Evolutionary conservation across 192 early-diverging fungal species (phyloP).

Genomic region (Tieghemiomyces parasiticus): DNA sequence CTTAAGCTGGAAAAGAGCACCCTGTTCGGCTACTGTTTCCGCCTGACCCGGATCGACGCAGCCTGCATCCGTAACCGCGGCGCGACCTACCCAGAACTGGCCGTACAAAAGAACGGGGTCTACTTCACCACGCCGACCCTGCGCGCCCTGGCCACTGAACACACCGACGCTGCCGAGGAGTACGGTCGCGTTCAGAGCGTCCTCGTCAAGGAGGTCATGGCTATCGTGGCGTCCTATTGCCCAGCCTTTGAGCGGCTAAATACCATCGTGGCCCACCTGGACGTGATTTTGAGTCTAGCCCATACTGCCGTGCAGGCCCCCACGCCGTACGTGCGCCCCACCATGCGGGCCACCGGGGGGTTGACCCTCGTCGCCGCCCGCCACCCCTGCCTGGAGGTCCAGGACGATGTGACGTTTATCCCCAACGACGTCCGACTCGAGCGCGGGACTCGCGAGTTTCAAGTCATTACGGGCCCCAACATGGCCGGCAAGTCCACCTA

Average conservation of each 20-base stretch:
- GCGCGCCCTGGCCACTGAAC: conserved; percentile 41
- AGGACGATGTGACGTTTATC: conserved; percentile 85
- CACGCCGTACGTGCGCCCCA: conserved; percentile 67
- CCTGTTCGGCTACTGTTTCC: conserved; percentile 71
- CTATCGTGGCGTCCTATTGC: conserved; percentile 72
- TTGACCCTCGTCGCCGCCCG: conserved; percentile 54
- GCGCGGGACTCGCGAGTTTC: conserved; percentile 56
- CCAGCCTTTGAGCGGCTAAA: conserved; percentile 67
- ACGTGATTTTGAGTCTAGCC: conserved; percentile 81
- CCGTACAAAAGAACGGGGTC: conserved; percentile 79
- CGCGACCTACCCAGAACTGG: conserved; percentile 61
- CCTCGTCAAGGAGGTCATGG: conserved; percentile 78
- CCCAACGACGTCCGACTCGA: conserved; percentile 76
- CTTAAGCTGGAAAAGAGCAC: conserved; percentile 79
- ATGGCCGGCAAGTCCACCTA: conserved; percentile 99
- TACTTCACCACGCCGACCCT: conserved; percentile 70
- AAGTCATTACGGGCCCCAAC: conserved; percentile 93
- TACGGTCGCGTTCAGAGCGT: conserved; percentile 56
- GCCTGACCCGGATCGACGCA: conserved; percentile 58
- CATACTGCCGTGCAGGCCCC: conserved; percentile 74
- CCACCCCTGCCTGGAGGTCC: conserved; percentile 90
- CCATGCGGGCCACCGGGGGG: conserved; percentile 42
- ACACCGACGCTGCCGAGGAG: conserved; percentile 34
- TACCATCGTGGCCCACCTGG: conserved; percentile 59
- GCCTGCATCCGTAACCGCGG: conserved; percentile 47